A percentile compares a stretch with the other conserved stretches of the same genome.
Conservation (phyloP, 176 grass and related monocot species). For the Hyparrhenia diplandra region DNA sequence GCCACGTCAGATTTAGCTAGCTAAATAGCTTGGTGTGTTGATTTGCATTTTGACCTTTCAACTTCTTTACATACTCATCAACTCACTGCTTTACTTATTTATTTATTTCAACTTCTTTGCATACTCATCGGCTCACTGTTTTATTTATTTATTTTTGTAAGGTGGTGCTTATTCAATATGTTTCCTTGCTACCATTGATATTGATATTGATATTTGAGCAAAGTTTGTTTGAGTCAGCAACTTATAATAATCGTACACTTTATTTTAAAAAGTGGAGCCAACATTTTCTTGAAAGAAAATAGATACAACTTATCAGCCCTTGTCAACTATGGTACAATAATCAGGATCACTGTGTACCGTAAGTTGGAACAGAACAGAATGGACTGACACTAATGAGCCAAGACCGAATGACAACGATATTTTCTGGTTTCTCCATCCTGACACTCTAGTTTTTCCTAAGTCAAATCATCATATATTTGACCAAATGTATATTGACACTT, state of each 20-base stretch:
- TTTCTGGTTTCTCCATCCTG: neutral
- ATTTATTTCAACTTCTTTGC: neutral
- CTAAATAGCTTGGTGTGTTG: too few relatives aligned
- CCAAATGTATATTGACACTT: too few relatives aligned
- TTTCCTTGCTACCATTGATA: neutral
- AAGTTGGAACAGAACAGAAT: neutral
- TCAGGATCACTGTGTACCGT: neutral
- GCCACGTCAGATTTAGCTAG: too few relatives aligned
- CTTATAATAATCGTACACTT: neutral
- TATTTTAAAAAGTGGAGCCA: neutral
- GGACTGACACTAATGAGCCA: too few relatives aligned
- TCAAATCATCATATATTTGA: neutral
- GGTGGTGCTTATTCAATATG: neutral
- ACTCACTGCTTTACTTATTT: too few relatives aligned
- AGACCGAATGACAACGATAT: neutral
- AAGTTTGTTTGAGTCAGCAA: neutral
- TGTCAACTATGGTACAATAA: too few relatives aligned
- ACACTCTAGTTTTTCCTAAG: neutral
- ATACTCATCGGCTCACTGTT: neutral
- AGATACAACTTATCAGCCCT: neutral
- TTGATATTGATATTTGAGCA: neutral
- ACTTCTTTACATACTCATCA: too few relatives aligned
- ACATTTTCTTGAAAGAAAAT: neutral
- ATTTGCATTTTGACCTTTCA: too few relatives aligned
- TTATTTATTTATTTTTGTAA: too few relatives aligned